Conservation (phyloP, 768 basidiomycete species). For the Tylopilus plumbeoviolaceoides region DNA sequence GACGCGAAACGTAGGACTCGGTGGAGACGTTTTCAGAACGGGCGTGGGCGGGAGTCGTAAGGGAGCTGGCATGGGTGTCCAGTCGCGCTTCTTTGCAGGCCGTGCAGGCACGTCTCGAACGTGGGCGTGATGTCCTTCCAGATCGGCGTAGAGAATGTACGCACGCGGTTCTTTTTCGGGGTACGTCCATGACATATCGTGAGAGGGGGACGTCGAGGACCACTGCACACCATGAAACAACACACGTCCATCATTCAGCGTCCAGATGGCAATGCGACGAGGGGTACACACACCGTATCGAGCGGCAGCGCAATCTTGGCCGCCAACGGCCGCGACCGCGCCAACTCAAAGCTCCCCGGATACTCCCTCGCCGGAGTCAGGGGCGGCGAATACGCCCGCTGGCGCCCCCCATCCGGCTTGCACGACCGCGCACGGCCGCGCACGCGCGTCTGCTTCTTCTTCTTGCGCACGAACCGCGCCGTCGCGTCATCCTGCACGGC, state of each 20-base stretch:
- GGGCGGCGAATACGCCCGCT: background rate
- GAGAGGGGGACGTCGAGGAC: background rate
- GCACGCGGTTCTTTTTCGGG: constrained; percentile 6
- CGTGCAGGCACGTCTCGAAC: constrained; percentile 4
- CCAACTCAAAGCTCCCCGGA: constrained; percentile 4
- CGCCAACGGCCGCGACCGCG: constrained; percentile 13
- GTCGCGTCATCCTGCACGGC: constrained; percentile 30
- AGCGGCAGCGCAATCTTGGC: constrained; percentile 18
- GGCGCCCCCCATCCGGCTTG: constrained; percentile 4
- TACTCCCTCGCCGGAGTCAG: constrained; percentile 1
- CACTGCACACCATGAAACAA: too few relatives aligned
- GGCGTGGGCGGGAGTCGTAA: background rate
- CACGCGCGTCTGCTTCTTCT: constrained; percentile 2
- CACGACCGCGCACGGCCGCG: constrained; percentile 20
- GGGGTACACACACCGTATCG: constrained; percentile 9
- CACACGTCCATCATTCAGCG: too few relatives aligned
- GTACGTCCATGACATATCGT: constrained; percentile 6
- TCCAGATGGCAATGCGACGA: too few relatives aligned
- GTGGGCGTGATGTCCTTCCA: constrained; percentile 1
- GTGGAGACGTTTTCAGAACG: constrained; percentile 8
- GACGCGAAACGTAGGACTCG: constrained; percentile 22
- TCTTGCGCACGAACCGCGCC: background rate
- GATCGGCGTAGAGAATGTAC: constrained; percentile 17
- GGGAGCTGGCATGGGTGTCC: background rate
- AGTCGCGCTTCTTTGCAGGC: constrained; percentile 14